Base-by-base conservation (phyloP, 1,284 basidiomycete genomes). In the Stereum hirsutum region DNA sequence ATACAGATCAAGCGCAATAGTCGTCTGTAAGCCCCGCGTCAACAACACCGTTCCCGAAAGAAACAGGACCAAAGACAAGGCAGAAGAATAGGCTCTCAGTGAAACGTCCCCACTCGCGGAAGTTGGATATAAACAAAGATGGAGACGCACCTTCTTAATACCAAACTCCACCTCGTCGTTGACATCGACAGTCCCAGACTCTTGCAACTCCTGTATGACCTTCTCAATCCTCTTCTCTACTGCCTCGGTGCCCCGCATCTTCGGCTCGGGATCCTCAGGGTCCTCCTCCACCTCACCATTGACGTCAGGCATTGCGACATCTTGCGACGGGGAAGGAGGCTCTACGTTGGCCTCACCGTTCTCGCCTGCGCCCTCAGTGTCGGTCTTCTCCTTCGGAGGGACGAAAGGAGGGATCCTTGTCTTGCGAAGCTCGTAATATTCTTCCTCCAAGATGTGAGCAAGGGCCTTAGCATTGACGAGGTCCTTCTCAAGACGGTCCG, bases 1-100 rank as follows among this genome's bases (percentile, higher is more conserved):
- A 61, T 89, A 89, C 61, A 92, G 63, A 68, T 94, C 90, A 62
- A 93, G 72, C 54, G 85, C 73, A 57, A 88, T 68, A 55, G 77
- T 73, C 57, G 74, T 73, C 31, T 32, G 8, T 14, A 17, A 32
- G 31, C n/a, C n/a, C n/a, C n/a, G n/a, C n/a, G n/a, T n/a, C n/a
- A n/a, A 34, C 33, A 34, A 20, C 17, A 17, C 33, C 15, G 33
- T 34, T 83, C 89, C 28, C 38, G 38, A 39, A 17, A 34, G 26
- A n/a, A 30, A 31, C 21, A 15, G 43, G 28, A 47, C 45, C 26
- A 21, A 30, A 31, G 28, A 12, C 28, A 31, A 15, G 28, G 11
- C 28, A 15, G 11, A 12, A 15, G 28, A 31, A 31, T 15, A 31
- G 15, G 11, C 28, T 11, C 11, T 12, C 17, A 37, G 21, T 17